Evolutionary conservation across 495 filamentous ascomycete genomes (phyloP), one percentile per base, ranked within the genome.

Genomic region (Penicillium crystallinum): DNA sequence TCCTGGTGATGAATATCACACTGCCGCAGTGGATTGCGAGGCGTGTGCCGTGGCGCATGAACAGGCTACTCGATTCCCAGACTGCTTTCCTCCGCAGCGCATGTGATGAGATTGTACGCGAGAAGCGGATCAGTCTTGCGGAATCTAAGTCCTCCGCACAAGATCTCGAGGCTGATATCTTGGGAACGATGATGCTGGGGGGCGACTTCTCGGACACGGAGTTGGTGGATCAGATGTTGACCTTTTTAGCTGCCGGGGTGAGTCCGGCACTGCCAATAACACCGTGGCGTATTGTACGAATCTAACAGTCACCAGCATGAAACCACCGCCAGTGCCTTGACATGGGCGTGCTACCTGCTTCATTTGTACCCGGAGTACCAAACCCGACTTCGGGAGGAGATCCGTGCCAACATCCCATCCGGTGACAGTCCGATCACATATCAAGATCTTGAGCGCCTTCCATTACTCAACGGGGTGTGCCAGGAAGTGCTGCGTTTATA

Each of bases 91-190:
- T 95, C 53, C 81, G 84, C 15, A 59, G 70, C 18, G 67, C 81
- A 0, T 90, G 86, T 65, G 73, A 77, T 18, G 75, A 85, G 14
- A 75, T 95, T 14, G 85, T 96, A 44, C 69, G 66, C 1, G 74
- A 81, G 38, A 93, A 92, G 73, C 69, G 70, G 8, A 49, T 57
- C n/a, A 48, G 56, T 4, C 68, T 78, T 22, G 77, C 82, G 27
- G 70, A 71, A 17, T 82, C 82, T 39, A 70, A 89, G 17, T 78
- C 72, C 10, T 79, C 77, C 15, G 75, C 85, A 51, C 55, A 71
- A 67, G 58, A 74, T 22, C 65, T 70, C 1, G 88, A 87, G 31
- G 66, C 81, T 9, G 91, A 96, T 62, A 92, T 96, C 55, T 77
- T 96, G 10, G 69, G 67, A 8, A 68, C 70, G 1, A 73, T 75